phyloP scores from a whole-genome alignment of 345 rosid genomes.

The Turritis glabra region DNA sequence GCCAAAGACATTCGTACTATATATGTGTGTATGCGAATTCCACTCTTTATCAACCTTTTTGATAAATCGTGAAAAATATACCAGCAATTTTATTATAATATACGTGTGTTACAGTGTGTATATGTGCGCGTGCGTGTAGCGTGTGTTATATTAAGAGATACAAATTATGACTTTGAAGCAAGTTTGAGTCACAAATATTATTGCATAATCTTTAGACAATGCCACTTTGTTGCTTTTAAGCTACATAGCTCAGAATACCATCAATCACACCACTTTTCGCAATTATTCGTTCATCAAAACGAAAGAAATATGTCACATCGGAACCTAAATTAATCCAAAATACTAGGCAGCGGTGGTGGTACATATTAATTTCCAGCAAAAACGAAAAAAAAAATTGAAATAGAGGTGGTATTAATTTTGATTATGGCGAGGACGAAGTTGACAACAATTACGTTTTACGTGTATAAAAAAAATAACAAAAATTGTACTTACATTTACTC shows the following conservation, averaged over 20 bases:
- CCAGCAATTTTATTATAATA: not conserved
- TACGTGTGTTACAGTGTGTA: not conserved
- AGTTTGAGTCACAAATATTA: constrained; percentile 13
- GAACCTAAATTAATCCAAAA: not conserved
- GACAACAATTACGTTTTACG: not conserved
- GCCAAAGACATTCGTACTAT: not conserved
- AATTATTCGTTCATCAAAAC: not conserved
- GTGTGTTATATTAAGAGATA: not conserved
- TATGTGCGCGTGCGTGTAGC: not conserved
- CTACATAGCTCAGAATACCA: constrained; percentile 23
- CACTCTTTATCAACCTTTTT: not conserved
- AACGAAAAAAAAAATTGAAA: not conserved
- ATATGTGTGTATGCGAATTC: too few relatives aligned
- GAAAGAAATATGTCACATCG: not conserved
- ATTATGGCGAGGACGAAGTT: not conserved
- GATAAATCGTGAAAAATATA: not conserved
- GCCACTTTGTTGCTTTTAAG: constrained; percentile 40
- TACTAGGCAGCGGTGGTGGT: not conserved
- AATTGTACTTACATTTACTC: not conserved
- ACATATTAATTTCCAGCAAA: not conserved
- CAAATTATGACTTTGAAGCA: constrained; percentile 35
- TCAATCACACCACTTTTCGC: constrained; percentile 17
- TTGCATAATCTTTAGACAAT: constrained; percentile 25
- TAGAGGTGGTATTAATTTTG: not conserved
- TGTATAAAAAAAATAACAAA: not conserved